Evolutionary conservation across 331 rosid genomes (phyloP).

Genomic region (Cydonia oblonga): DNA sequence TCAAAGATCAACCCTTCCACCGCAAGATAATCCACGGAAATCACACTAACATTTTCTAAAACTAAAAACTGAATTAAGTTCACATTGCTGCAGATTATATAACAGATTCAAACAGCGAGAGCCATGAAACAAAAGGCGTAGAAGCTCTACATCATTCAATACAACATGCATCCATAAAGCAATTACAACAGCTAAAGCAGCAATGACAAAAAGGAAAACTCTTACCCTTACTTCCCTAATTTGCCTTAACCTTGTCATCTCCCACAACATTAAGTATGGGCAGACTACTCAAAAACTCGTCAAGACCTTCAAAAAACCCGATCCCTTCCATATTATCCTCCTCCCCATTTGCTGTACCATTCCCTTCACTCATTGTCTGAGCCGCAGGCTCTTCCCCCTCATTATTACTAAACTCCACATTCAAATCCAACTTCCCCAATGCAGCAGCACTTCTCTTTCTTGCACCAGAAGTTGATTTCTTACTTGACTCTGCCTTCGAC

Average conservation of each 20-base stretch:
- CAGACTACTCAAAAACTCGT: constrained; percentile 80
- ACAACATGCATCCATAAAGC: constrained; percentile 18
- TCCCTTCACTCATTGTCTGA: constrained; percentile 22
- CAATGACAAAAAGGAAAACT: constrained; percentile 9
- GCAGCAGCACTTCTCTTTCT: constrained; percentile 58
- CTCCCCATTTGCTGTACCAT: constrained; percentile 26
- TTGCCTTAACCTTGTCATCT: constrained; percentile 73
- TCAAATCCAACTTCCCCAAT: constrained; percentile 81
- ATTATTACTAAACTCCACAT: constrained; percentile 93
- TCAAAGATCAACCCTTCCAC: neutral
- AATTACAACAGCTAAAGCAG: constrained; percentile 18
- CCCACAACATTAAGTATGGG: constrained; percentile 80
- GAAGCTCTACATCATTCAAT: constrained; percentile 21
- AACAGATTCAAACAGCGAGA: constrained; percentile 14
- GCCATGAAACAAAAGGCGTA: constrained; percentile 10
- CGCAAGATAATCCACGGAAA: neutral
- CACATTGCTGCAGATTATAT: constrained; percentile 26
- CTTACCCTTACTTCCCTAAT: constrained; percentile 30
- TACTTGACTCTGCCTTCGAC: constrained; percentile 8
- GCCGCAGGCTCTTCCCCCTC: constrained; percentile 68
- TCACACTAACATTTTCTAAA: neutral
- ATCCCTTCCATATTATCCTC: constrained; percentile 82
- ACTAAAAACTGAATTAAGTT: constrained; percentile 9
- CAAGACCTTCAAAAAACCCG: constrained; percentile 88
- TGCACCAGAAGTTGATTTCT: constrained; percentile 28